Conservation (phyloP, 495 filamentous ascomycete genomes). For the Podospora comata region DNA sequence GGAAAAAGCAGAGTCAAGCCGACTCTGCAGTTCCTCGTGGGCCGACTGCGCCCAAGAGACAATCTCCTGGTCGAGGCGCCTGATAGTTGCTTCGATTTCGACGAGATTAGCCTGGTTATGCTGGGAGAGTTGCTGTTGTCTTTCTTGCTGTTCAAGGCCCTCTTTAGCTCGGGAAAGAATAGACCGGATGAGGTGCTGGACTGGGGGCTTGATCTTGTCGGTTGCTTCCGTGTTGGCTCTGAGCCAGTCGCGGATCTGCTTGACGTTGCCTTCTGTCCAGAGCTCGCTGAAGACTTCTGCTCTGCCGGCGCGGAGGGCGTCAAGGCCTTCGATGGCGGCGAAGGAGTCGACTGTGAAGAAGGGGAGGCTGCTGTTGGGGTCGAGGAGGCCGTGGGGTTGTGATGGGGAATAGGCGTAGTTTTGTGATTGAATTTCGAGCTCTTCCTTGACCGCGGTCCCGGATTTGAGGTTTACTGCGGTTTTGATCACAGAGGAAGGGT, state of each 20-base stretch:
- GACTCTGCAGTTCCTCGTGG: conserved; percentile 76
- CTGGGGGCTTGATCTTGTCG: conserved; percentile 17
- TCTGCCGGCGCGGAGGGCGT: background rate
- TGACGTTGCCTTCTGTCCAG: conserved; percentile 2
- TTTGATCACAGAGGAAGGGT: background rate
- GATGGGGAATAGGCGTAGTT: background rate
- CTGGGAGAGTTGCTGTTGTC: background rate
- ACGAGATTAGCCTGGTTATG: background rate
- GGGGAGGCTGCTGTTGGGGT: background rate
- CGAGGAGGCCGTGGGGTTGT: background rate
- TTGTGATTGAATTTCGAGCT: background rate
- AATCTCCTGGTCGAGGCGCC: conserved; percentile 55
- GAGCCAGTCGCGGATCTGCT: background rate
- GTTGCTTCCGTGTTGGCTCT: background rate
- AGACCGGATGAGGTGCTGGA: background rate
- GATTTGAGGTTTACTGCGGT: conserved; percentile 42
- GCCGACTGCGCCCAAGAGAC: conserved; percentile 71
- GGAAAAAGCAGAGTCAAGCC: conserved; percentile 70
- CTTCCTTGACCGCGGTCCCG: conserved; percentile 21
- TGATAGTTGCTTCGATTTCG: conserved; percentile 22
- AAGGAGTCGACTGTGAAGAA: background rate
- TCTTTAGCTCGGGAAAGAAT: background rate
- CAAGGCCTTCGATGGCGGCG: background rate
- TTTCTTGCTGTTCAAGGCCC: background rate
- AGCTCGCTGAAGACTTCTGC: background rate